Base-by-base conservation (phyloP, 2,329 filamentous ascomycete species). In the Xylaria sp. region DNA sequence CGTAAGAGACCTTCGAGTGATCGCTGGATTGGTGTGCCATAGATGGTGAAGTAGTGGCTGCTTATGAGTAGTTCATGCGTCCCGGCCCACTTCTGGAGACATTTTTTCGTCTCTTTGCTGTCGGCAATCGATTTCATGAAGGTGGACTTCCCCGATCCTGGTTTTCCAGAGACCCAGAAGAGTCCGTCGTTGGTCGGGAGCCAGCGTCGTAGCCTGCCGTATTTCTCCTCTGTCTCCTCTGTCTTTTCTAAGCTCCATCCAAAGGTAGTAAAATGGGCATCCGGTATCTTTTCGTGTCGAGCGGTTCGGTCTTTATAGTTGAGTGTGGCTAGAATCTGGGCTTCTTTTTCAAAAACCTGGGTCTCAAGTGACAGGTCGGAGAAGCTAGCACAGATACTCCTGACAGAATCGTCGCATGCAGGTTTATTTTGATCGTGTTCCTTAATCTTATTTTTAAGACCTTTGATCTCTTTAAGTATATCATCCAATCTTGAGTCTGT, bases 401-500 rank as follows among this genome's bases (percentile, higher is more conserved):
- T 45, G 42, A 45, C 42, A 22, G 22, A 45, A 25, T 45, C 42
- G 42, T 17, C 15, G n/a, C 2, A 22, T 22, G 42, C 42, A n/a
- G 20, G 42, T 11, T 22, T 20, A 45, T 22, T 25, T 13, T 45
- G 42, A 45, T 45, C 42, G n/a, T 45, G 42, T 22, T 11, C 20
- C 7, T 13, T 22, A 2, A 61, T 33, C 42, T 15, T 22, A 15
- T 42, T n/a, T 42, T 61, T 47, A 38, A 62, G 59, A 31, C 5
- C n/a, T 55, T 17, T 42, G 50, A 62, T 55, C 49, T 55, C 50
- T 13, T 38, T 11, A 27, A 62, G 29, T 36, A 62, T 55, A 9
- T 11, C 33, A 20, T 62, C 59, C 50, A 62, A 25, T 20, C 59
- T 62, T 44, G 59, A 62, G 33, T 55, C 59, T 15, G 50, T 62